Conservation (phyloP, 192 early-diverging fungal species). For the Backusella sp. region DNA sequence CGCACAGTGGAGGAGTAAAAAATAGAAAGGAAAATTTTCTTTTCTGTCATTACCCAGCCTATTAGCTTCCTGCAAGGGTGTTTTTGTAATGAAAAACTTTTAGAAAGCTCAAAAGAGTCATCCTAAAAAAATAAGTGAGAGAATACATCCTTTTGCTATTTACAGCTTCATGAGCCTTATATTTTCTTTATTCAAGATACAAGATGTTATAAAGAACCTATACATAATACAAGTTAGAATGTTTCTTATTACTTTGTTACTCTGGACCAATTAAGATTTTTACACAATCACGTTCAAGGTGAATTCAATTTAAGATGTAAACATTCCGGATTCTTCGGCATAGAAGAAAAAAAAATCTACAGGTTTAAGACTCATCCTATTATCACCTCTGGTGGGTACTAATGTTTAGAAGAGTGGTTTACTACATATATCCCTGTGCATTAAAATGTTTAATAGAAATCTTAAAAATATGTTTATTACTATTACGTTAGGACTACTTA, state of each 20-base stretch:
- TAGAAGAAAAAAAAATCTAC: not conserved
- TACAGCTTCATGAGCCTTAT: no score
- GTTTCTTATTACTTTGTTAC: not conserved
- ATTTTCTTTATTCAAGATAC: no score
- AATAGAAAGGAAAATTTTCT: not conserved
- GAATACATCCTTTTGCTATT: no score
- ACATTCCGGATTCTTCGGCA: not conserved
- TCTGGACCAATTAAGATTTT: not conserved
- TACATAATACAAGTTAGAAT: not conserved
- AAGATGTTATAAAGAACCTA: not conserved
- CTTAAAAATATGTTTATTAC: no score
- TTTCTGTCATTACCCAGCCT: not conserved
- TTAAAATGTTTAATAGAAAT: no score
- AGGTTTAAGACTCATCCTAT: no score
- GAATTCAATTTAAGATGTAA: not conserved
- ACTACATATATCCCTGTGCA: no score
- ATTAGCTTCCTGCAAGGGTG: not conserved
- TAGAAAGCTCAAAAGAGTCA: not conserved
- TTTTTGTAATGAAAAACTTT: not conserved
- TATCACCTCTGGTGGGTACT: no score
- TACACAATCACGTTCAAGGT: not conserved
- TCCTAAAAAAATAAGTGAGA: not conserved
- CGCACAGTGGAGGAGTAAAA: no score
- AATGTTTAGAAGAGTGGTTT: no score
- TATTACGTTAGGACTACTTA: no score